A percentile compares a stretch with the other conserved stretches of the same genome.
Evolutionary conservation across 768 basidiomycete species (phyloP).

Genomic region (Tephrocybe sp.): DNA sequence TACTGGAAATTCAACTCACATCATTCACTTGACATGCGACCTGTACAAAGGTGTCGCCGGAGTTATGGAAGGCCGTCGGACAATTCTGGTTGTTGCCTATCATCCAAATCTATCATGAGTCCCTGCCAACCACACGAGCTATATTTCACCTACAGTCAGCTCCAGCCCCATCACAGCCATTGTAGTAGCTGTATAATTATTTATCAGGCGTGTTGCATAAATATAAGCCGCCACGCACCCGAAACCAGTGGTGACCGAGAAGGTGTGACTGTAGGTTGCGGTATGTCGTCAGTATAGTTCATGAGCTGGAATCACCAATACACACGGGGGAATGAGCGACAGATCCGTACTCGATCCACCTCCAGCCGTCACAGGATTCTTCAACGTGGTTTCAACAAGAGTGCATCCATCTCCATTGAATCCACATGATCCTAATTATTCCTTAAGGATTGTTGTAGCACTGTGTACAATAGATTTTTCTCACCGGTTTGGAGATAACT

Average conservation of each 20-base stretch:
- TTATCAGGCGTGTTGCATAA: not conserved
- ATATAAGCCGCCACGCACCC: constrained; percentile 26
- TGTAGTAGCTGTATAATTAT: constrained; percentile 32
- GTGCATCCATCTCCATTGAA: constrained; percentile 42
- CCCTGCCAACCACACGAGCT: not conserved
- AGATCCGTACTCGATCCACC: constrained; percentile 35
- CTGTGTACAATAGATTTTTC: not conserved
- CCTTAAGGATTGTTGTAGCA: not conserved
- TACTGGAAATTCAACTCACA: not conserved
- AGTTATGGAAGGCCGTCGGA: constrained; percentile 34
- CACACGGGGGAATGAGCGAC: constrained; percentile 19
- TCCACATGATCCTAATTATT: constrained; percentile 29
- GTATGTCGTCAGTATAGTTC: not conserved
- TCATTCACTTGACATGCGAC: constrained; percentile 20
- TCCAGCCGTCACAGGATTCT: constrained; percentile 31
- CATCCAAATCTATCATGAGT: not conserved
- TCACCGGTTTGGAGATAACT: constrained; percentile 32
- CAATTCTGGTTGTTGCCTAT: constrained; percentile 36
- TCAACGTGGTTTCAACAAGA: constrained; percentile 35
- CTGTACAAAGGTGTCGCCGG: constrained; percentile 38
- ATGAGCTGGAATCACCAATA: not conserved
- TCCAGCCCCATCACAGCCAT: constrained; percentile 43
- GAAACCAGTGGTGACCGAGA: constrained; percentile 41
- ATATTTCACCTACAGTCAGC: constrained; percentile 33
- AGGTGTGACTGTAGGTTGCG: constrained; percentile 29